phyloP scores from a whole-genome alignment of 495 filamentous ascomycete species.

The Aspergillus sclerotioniger region DNA sequence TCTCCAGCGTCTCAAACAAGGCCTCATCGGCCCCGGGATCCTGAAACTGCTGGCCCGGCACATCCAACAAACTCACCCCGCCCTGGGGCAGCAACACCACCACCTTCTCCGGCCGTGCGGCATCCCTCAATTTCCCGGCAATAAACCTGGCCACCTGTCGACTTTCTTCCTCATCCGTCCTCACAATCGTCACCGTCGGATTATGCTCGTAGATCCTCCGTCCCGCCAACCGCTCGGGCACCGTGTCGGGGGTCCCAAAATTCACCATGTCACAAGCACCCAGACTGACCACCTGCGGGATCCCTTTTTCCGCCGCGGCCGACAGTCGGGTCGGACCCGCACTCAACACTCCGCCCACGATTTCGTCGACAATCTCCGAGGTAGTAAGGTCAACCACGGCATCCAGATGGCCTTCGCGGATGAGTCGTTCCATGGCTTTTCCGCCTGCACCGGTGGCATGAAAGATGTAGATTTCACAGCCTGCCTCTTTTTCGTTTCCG shows the following conservation, averaged over 20 bases:
- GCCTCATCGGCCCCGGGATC: conserved; percentile 44
- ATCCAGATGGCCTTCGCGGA: conserved; percentile 51
- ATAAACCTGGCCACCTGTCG: conserved; percentile 51
- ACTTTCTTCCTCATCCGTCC: conserved; percentile 56
- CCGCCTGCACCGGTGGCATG: conserved; percentile 69
- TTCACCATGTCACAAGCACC: conserved; percentile 71
- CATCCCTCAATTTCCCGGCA: conserved; percentile 46
- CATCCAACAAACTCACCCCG: conserved; percentile 48
- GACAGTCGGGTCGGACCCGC: conserved; percentile 54
- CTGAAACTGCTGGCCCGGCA: conserved; percentile 36
- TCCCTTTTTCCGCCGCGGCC: conserved; percentile 49
- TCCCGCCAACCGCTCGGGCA: conserved; percentile 47
- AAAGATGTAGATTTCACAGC: conserved; percentile 61
- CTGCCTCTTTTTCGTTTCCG: conserved; percentile 7
- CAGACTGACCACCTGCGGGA: conserved; percentile 61
- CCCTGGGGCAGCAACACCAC: conserved; percentile 57
- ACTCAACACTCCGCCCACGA: conserved; percentile 60
- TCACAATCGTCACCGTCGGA: conserved; percentile 60
- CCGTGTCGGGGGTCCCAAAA: conserved; percentile 54
- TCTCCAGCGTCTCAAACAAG: conserved; percentile 45
- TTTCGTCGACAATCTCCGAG: conserved; percentile 61
- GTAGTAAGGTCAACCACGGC: conserved; percentile 68
- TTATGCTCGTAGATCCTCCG: conserved; percentile 63
- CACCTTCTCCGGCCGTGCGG: conserved; percentile 33
- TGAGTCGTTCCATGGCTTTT: conserved; percentile 63